Conservation (phyloP, 179 eudicot species). For the Carnegiea gigantea region DNA sequence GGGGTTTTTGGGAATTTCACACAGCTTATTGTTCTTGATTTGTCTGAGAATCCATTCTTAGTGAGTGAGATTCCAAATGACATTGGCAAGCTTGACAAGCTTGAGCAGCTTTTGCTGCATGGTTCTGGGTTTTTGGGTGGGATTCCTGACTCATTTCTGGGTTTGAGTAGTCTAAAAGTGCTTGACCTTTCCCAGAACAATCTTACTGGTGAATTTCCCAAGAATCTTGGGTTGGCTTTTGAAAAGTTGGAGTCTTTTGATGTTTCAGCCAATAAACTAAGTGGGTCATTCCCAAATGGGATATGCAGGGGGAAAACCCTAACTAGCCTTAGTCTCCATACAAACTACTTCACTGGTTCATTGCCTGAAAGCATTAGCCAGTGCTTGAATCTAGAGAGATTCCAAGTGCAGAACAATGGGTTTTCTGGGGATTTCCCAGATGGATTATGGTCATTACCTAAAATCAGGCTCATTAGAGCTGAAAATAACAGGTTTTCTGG, state of each 20-base stretch:
- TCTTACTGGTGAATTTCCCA: slow-evolving; percentile 66
- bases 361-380: slow-evolving; percentile 42
- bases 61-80: slow-evolving; percentile 61
- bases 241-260: slow-evolving; percentile 67
- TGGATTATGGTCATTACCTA: slow-evolving; percentile 79
- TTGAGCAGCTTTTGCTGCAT: slow-evolving; percentile 66
- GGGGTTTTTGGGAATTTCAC: slow-evolving; percentile 60
- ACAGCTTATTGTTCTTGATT: slow-evolving; percentile 63
- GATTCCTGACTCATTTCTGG: slow-evolving; percentile 59
- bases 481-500: slow-evolving; percentile 81
- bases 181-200: slow-evolving; percentile 82
- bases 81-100: slow-evolving; percentile 55
- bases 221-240: slow-evolving; percentile 42
- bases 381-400: slow-evolving; percentile 65
- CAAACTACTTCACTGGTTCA: slow-evolving; percentile 64
- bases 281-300: slow-evolving; percentile 63
- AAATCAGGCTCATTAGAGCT: slow-evolving; percentile 69
- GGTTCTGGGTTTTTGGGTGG: slow-evolving; percentile 69
- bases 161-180: slow-evolving; percentile 42
- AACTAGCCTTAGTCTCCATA: slow-evolving; percentile 50
- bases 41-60: slow-evolving; percentile 67
- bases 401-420: slow-evolving; percentile 78
- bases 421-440: slow-evolving; percentile 70
- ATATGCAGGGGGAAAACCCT: slow-evolving; percentile 53
- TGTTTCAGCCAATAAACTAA: slow-evolving; percentile 72